Conservation (phyloP, 73 alveolate species). For the Paraurostyla sp. region DNA sequence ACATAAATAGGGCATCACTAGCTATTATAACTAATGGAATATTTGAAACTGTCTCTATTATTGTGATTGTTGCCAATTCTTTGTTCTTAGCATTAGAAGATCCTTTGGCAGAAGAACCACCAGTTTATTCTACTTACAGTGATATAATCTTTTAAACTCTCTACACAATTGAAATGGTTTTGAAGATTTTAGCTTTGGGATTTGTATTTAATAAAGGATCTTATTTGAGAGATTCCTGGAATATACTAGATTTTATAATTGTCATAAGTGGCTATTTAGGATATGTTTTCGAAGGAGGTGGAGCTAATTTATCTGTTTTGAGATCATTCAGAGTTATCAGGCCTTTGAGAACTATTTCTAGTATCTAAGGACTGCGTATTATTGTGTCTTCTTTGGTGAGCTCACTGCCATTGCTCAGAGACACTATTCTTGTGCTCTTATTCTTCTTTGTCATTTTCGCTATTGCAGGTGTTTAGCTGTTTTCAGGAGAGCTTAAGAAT, state of each 20-base stretch:
- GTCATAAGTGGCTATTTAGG: constrained; percentile 85
- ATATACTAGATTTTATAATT: constrained; percentile 78
- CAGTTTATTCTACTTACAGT: neutral
- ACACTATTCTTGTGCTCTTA: constrained; percentile 87
- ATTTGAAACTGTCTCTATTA: constrained; percentile 43
- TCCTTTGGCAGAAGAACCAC: constrained; percentile 37
- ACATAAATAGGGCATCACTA: constrained; percentile 26
- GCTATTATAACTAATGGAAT: constrained; percentile 27
- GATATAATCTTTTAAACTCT: constrained; percentile 41
- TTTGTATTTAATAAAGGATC: constrained; percentile 7
- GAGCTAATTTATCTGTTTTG: constrained; percentile 84
- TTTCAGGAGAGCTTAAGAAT: constrained; percentile 90
- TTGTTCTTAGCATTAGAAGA: constrained; percentile 44
- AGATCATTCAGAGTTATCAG: constrained; percentile 97
- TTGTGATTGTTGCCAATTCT: constrained; percentile 45
- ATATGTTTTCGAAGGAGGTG: constrained; percentile 65
- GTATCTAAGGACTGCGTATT: constrained; percentile 94
- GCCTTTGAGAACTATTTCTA: constrained; percentile 97
- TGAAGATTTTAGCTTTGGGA: constrained; percentile 58
- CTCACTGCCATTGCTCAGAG: constrained; percentile 93
- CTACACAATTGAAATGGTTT: constrained; percentile 65
- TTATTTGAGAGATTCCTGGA: constrained; percentile 87
- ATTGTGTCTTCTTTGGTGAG: constrained; percentile 92
- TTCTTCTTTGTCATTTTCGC: constrained; percentile 95
- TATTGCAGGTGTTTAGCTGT: constrained; percentile 94